Evolutionary conservation across 257 asterid species (phyloP).

Genomic region (Solanum ossicruentum): DNA sequence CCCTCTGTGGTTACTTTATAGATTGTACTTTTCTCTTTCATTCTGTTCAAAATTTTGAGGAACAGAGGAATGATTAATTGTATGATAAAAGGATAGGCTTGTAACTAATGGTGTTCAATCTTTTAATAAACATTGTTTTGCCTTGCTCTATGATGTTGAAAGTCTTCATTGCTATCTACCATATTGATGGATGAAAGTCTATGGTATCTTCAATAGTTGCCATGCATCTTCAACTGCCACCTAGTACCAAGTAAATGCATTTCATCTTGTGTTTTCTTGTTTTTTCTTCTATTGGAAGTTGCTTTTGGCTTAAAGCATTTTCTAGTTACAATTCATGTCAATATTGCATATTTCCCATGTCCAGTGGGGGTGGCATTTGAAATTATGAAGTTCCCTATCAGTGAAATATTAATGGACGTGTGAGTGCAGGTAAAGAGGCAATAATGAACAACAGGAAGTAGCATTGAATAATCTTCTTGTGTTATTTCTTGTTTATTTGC

Average conservation of each 20-base stretch:
- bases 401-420: neutral
- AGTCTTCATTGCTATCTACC: neutral
- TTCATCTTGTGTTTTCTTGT: neutral
- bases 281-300: neutral
- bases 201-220: neutral
- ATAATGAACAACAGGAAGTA: neutral
- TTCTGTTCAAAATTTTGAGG: neutral
- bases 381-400: neutral
- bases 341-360: neutral
- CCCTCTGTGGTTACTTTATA: neutral
- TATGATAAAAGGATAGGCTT: neutral
- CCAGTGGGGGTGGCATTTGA: neutral
- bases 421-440: neutral
- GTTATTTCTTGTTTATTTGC: slow-evolving; percentile 24
- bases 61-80: neutral
- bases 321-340: neutral
- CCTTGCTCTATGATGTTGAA: neutral
- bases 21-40: neutral
- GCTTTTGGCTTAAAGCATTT: neutral
- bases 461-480: neutral
- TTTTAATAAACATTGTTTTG: neutral
- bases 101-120: neutral
- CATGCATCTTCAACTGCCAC: neutral
- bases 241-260: neutral
- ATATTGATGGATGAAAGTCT: neutral